Base-by-base conservation (phyloP, 345 rosid species). In the Eucalyptus curtisii region DNA sequence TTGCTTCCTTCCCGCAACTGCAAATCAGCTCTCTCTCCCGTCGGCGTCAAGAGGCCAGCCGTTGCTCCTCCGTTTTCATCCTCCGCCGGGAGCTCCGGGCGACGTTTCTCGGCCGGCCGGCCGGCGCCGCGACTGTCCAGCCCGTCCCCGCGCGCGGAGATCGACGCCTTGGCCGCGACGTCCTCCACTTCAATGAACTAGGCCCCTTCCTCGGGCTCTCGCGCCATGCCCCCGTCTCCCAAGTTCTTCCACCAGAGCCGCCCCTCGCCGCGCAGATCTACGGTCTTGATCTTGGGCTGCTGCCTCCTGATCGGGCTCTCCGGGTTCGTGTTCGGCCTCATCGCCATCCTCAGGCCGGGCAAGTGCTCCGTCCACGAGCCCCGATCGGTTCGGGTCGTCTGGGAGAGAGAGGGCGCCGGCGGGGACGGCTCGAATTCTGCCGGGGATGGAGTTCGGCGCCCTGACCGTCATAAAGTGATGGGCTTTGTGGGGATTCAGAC, bases 401-500 rank as follows among this genome's bases (percentile, higher is more conserved):
- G 98, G 99, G 96, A 95, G 90, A 92, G 88, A 30, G 90, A 87
- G 24, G 93, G 90, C 45, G 89, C 90, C 45, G 89, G 55, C 8
- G 79, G 53, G 48, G 81, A 50, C 50, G 88, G 68, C 47, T 76
- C 53, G 7, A 48, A 44, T 31, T 89, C 85, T 15, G 86, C 13
- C 52, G 89, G 87, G 33, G 64, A 19, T 71, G 89, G 22, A 15
- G 86, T 80, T 40, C 80, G 87, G 42, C 92, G 45, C 49, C 87
- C 79, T 37, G 91, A 91, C 86, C 94, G 99, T 88, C 98, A 92
- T 55, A 94, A 94, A 90, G 99, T 97, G 57, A 95, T 97, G 98
- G 98, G 97, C 25, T 96, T 97, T 90, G 99, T 96, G 24, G 99
- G 99, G 52, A 96, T 97, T 71, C 98, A 96, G 88, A 97, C 99